These are phyloP conservation scores for Aspergillus intermedius DNA, from an alignment of 2,329 filamentous ascomycete species.

Conservation along the genomic window DNA sequence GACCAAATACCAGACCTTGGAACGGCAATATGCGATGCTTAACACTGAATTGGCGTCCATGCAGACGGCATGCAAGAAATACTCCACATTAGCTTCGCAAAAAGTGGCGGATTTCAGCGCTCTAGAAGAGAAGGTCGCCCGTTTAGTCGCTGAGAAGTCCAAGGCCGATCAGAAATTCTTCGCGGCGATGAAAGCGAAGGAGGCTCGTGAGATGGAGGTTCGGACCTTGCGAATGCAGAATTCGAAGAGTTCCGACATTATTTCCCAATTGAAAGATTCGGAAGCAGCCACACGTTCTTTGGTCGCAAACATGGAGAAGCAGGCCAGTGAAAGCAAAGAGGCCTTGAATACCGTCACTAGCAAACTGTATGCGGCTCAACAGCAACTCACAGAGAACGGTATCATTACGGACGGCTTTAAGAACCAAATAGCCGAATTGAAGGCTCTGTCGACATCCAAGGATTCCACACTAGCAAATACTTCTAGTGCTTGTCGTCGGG, in stretches of 20 bases:
- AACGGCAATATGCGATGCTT: conserved; percentile 74
- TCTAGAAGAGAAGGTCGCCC: conserved; percentile 69
- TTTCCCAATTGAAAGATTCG: conserved; percentile 84
- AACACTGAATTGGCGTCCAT: conserved; percentile 83
- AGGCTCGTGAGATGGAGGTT: conserved; percentile 74
- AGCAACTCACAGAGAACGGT: conserved; percentile 61
- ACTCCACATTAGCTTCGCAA: conserved; percentile 74
- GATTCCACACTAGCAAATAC: conserved; percentile 64
- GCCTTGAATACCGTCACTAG: conserved; percentile 62
- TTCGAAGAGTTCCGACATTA: conserved; percentile 85
- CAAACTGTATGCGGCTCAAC: conserved; percentile 71
- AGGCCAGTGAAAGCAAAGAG: conserved; percentile 74
- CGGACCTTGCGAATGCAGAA: conserved; percentile 74
- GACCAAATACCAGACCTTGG: conserved; percentile 64
- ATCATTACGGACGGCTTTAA: conserved; percentile 66
- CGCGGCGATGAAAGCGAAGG: conserved; percentile 87
- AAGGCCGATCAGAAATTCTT: conserved; percentile 99
- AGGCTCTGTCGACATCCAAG: conserved; percentile 65
- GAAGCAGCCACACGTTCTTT: conserved; percentile 71
- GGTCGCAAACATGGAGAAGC: conserved; percentile 81
- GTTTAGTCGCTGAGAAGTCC: conserved; percentile 77
- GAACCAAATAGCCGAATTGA: conserved; percentile 70
- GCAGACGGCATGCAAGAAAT: conserved; percentile 85
- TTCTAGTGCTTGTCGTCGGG: conserved; percentile 53
- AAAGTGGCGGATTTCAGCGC: conserved; percentile 72